Evolutionary conservation across 768 basidiomycete genomes (phyloP), one percentile per base, ranked within the genome.

Genomic region (Megacollybia marginata): DNA sequence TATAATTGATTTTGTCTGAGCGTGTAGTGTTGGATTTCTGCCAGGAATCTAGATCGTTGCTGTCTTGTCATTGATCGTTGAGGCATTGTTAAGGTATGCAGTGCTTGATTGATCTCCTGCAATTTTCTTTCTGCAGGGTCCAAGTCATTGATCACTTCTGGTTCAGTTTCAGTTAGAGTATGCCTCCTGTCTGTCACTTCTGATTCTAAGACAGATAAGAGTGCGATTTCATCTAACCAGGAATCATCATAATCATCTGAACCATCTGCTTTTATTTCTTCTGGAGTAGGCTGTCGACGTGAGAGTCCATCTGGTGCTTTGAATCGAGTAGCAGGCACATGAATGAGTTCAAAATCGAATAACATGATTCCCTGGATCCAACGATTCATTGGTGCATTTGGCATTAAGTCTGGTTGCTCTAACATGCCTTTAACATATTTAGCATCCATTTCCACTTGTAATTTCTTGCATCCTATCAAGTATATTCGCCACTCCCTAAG

Each of bases 261-360:
- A 62, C n/a, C n/a, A n/a, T 12, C 62, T 20, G 10, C 12, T 13
- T 12, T 10, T 11, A 23, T 10, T 46, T 65, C 62, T 4, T 49
- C 53, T 15, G 54, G 54, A 18, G 59, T 55, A 0, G 8, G 13
- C 1, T 42, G 4, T 32, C 59, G 36, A 13, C 63, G 28, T 0
- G 68, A 71, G 1, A 71, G 49, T 2, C 67, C 67, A 54, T 69
- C 66, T 0, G 64, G 64, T 4, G 57, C 57, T 48, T 66, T 63
- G 1, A 63, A 64, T 19, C 32, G 36, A 0, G 33, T 52, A 0
- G 62, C 66, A 2, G 62, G 55, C 9, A 62, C 58, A 48, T 70
- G 69, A 6, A 53, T 47, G 1, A 72, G 40, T 0, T 46, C 52
- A 46, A 73, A 71, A 13, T 65, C 57, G 48, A 67, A 72, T 33